Evolutionary conservation across 805 yeast species (phyloP).

Genomic region (Kodamaea fukazawae): DNA sequence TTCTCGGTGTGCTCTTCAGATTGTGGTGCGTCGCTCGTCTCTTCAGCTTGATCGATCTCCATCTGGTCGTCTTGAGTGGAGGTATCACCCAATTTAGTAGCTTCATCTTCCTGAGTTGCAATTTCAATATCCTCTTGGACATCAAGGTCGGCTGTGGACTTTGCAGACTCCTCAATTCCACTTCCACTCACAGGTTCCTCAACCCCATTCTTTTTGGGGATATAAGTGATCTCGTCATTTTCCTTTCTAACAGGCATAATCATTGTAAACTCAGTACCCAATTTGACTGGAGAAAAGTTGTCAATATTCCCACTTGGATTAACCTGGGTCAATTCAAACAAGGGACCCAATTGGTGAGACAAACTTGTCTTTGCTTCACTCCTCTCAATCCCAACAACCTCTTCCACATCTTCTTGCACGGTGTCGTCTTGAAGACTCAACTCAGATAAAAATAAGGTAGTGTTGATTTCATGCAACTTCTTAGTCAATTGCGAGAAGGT

Average conservation of each 20-base stretch:
- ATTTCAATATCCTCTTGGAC: not conserved
- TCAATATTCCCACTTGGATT: conserved; percentile 1
- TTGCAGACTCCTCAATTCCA: too few relatives aligned
- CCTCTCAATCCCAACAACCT: conserved; percentile 31
- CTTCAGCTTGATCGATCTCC: too few relatives aligned
- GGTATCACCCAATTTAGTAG: too few relatives aligned
- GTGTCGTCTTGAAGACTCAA: conserved; percentile 19
- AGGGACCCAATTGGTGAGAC: conserved; percentile 14
- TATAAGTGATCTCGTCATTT: conserved; percentile 10
- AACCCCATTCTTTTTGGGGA: conserved; percentile 6
- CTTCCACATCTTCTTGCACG: conserved; percentile 33
- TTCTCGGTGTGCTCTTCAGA: too few relatives aligned
- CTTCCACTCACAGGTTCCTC: too few relatives aligned
- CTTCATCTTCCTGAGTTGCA: conserved; percentile 2
- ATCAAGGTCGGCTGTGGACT: too few relatives aligned
- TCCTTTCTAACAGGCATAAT: conserved; percentile 18
- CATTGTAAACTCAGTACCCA: conserved; percentile 34
- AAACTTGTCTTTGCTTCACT: conserved; percentile 14
- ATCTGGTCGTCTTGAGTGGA: too few relatives aligned
- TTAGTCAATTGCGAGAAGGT: conserved; percentile 23
- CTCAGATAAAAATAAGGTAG: conserved; percentile 24
- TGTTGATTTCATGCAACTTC: conserved; percentile 30
- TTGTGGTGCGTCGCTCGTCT: too few relatives aligned
- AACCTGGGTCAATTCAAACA: conserved; percentile 28
- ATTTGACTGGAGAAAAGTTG: conserved; percentile 29